phyloP scores from a whole-genome alignment of 2,329 filamentous ascomycete genomes.

The Cercospora janseana region DNA sequence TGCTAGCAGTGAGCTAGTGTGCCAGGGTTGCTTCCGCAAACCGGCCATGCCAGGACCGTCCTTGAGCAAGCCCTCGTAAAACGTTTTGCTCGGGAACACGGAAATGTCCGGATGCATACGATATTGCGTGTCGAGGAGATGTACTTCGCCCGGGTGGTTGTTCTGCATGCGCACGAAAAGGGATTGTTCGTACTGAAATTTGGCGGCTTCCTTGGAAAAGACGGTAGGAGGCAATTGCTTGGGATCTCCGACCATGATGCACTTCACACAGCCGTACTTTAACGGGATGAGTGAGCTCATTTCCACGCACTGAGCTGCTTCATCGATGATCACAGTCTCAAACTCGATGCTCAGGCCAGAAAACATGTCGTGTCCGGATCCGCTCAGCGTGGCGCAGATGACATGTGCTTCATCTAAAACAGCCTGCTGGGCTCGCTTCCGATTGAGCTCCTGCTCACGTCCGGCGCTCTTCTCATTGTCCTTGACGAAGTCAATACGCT shows the following conservation, averaged over 20 bases:
- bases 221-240: slow-evolving; percentile 97
- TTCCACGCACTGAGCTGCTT: slow-evolving; percentile 97
- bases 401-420: slow-evolving; percentile 89
- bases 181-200: slow-evolving; percentile 95
- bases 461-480: slow-evolving; percentile 78
- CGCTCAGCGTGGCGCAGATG: slow-evolving; percentile 90
- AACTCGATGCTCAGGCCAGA: slow-evolving; percentile 92
- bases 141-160: slow-evolving; percentile 82
- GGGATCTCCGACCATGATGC: slow-evolving; percentile 93
- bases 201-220: slow-evolving; percentile 85
- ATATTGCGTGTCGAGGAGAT: slow-evolving; percentile 95
- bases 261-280: slow-evolving; percentile 96
- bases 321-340: slow-evolving; percentile 96
- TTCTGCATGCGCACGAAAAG: slow-evolving; percentile 97
- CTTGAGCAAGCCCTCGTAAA: slow-evolving; percentile 84
- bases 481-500: slow-evolving; percentile 81
- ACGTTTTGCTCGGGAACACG: slow-evolving; percentile 80
- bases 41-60: slow-evolving; percentile 75
- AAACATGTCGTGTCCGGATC: slow-evolving; percentile 96
- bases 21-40: slow-evolving; percentile 79
- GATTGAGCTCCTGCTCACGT: slow-evolving; percentile 81
- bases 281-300: slow-evolving; percentile 92
- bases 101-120: slow-evolving; percentile 99
- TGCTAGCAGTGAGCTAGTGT: slow-evolving; percentile 73
- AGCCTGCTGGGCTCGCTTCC: slow-evolving; percentile 81